A percentile compares a stretch with the other conserved stretches of the same genome.
Evolutionary conservation across 2,329 filamentous ascomycete species (phyloP).

Genomic region (Botrytis aclada): DNA sequence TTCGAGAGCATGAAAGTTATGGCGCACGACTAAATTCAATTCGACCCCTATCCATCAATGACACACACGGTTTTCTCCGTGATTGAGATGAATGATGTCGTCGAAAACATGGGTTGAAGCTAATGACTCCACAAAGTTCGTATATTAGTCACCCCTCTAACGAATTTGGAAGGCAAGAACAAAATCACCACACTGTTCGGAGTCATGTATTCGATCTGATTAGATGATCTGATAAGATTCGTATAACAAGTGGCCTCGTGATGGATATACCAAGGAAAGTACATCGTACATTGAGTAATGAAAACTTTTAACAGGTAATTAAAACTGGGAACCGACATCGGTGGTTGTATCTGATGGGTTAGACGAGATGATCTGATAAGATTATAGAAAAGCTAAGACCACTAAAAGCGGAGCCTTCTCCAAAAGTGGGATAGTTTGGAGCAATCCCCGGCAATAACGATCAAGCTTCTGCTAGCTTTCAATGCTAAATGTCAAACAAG

Average conservation of each 20-base stretch:
- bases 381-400: background rate
- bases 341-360: background rate
- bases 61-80: background rate
- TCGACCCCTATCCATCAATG: background rate
- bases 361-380: conserved; percentile 3
- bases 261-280: background rate
- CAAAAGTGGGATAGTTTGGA: background rate
- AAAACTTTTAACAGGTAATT: background rate
- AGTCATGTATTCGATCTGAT: conserved; percentile 6
- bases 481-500: background rate
- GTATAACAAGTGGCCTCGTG: background rate
- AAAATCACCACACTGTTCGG: background rate
- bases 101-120: background rate
- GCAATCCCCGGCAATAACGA: background rate
- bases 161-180: background rate
- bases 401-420: background rate
- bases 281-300: background rate
- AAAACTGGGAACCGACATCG: background rate
- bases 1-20: background rate
- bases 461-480: background rate
- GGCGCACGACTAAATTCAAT: background rate
- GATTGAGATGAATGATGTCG: background rate
- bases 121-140: background rate
- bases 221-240: conserved; percentile 17
- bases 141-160: background rate